These are phyloP conservation scores for thale cress (Arabidopsis thaliana) DNA, from an alignment of 345 rosid genomes.

Conservation along the genomic window TAIR10.1 NC_003070.9:264001-264500, in stretches of 20 bases:
- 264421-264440: background rate
- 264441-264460: slow-evolving; percentile 15
- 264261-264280: slow-evolving; percentile 59
- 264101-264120: slow-evolving; percentile 85
- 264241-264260: slow-evolving; percentile 15
- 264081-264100: slow-evolving; percentile 97
- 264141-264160: slow-evolving; percentile 81
- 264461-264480: background rate
- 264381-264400: slow-evolving; percentile 88
- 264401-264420: slow-evolving; percentile 11
- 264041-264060: slow-evolving; percentile 18
- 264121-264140: slow-evolving; percentile 92
- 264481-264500: background rate
- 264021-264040: background rate
- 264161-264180: slow-evolving; percentile 52
- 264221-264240: slow-evolving; percentile 15
- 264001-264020: slow-evolving; percentile 14
- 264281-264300: slow-evolving; percentile 80
- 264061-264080: slow-evolving; percentile 77
- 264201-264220: slow-evolving; percentile 20
- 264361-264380: slow-evolving; percentile 71
- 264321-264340: slow-evolving; percentile 92
- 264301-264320: slow-evolving; percentile 89
- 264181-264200: slow-evolving; percentile 23
- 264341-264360: slow-evolving; percentile 92